Percentiles rank a stretch among this genome's conserved stretches.
These are phyloP conservation scores for Lachancea sp. DNA, from an alignment of 805 yeast genomes.

Conservation along the genomic window DNA sequence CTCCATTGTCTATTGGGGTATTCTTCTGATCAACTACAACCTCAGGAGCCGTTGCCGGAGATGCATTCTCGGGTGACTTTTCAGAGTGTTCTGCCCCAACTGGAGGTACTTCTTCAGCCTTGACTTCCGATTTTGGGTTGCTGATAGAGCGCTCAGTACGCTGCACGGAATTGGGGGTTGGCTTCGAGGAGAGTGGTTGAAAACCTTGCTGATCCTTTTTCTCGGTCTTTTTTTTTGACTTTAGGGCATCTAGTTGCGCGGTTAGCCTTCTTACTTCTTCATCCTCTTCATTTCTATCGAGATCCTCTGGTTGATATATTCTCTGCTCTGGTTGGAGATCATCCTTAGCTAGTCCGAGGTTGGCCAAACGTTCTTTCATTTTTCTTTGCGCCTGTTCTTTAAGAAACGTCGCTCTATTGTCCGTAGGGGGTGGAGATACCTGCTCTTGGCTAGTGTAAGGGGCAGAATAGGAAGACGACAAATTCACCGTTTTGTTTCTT, in stretches of 20 bases:
- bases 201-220: too few relatives aligned
- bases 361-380: conserved; percentile 82
- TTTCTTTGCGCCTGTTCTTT: conserved; percentile 76
- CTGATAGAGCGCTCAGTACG: too few relatives aligned
- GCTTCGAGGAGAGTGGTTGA: too few relatives aligned
- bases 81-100: too few relatives aligned
- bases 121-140: too few relatives aligned
- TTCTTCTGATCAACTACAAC: neutral
- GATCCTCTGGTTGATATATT: conserved; percentile 5
- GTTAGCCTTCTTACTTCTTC: conserved; percentile 42
- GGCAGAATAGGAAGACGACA: neutral
- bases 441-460: neutral
- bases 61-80: too few relatives aligned
- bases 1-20: neutral
- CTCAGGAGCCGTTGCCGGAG: too few relatives aligned
- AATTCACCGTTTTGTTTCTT: neutral
- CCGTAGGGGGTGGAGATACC: conserved; percentile 36
- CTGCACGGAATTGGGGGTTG: too few relatives aligned
- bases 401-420: conserved; percentile 70
- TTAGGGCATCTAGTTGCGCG: conserved; percentile 36
- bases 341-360: conserved; percentile 56
- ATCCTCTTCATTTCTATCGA: conserved; percentile 40
- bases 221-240: conserved; percentile 47
- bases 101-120: too few relatives aligned
- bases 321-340: neutral